Evolutionary conservation across 495 filamentous ascomycete species (phyloP).

Genomic region (Xylaria cubensis): DNA sequence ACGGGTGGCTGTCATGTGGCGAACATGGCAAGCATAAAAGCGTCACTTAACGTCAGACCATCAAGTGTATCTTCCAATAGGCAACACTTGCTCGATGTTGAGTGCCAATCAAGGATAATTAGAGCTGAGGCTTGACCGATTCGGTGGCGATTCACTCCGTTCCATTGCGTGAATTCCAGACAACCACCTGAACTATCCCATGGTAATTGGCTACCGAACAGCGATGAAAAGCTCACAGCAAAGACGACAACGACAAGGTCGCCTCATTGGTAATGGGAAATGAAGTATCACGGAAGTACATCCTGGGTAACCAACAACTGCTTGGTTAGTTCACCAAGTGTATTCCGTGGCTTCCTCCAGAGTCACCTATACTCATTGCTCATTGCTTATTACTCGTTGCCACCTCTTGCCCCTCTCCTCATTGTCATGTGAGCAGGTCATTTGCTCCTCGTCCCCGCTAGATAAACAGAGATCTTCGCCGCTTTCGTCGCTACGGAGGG

Average conservation of each 20-base stretch:
- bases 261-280: conserved; percentile 13
- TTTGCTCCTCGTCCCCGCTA: conserved; percentile 19
- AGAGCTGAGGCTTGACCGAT: not conserved
- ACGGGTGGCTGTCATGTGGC: conserved; percentile 20
- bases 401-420: conserved; percentile 14
- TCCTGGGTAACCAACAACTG: not conserved
- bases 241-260: conserved; percentile 6
- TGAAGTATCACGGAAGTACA: conserved; percentile 14
- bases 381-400: conserved; percentile 5
- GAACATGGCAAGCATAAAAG: not conserved
- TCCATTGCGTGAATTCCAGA: not conserved
- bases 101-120: conserved; percentile 22
- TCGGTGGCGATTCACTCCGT: conserved; percentile 23
- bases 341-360: not conserved
- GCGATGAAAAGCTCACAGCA: not conserved
- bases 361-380: conserved; percentile 1
- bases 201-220: not conserved
- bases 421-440: conserved; percentile 26
- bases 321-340: not conserved
- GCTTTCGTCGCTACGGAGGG: conserved; percentile 20
- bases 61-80: conserved; percentile 1
- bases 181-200: not conserved
- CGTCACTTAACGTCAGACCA: not conserved
- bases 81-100: not conserved
- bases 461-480: conserved; percentile 29